Evolutionary conservation across 352 stramenopile genomes (phyloP).

Genomic region (Lagenidium giganteum): DNA sequence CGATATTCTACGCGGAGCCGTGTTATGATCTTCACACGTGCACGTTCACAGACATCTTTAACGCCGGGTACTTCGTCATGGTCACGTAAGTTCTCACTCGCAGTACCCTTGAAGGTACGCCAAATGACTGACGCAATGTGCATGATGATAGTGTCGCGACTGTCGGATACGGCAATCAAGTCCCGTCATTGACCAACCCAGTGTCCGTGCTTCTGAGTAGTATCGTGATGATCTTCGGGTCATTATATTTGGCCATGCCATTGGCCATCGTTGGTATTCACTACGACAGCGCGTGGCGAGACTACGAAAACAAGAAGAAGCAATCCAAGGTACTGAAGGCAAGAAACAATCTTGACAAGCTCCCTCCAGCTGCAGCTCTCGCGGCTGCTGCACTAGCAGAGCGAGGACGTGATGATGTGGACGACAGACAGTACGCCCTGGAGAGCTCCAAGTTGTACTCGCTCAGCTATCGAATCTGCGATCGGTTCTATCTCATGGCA

Average conservation of each 20-base stretch:
- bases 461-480: conserved; percentile 22
- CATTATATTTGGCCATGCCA: conserved; percentile 52
- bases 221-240: conserved; percentile 51
- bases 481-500: conserved; percentile 32
- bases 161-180: conserved; percentile 47
- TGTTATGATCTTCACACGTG: conserved; percentile 45
- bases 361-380: conserved; percentile 1
- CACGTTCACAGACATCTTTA: conserved; percentile 57
- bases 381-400: neutral
- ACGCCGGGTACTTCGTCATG: conserved; percentile 58
- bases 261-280: conserved; percentile 48
- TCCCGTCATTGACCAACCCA: conserved; percentile 33
- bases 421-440: conserved; percentile 26
- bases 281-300: conserved; percentile 34
- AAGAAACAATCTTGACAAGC: neutral
- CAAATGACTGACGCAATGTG: conserved; percentile 1
- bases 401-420: neutral
- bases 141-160: conserved; percentile 30
- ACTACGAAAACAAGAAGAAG: conserved; percentile 26
- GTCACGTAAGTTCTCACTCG: conserved; percentile 38
- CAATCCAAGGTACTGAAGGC: conserved; percentile 1
- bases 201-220: conserved; percentile 26
- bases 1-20: conserved; percentile 47
- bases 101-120: no score
- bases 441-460: conserved; percentile 20